Base-by-base conservation (phyloP, 805 yeast species). In the Huiozyma naganishii region DNA sequence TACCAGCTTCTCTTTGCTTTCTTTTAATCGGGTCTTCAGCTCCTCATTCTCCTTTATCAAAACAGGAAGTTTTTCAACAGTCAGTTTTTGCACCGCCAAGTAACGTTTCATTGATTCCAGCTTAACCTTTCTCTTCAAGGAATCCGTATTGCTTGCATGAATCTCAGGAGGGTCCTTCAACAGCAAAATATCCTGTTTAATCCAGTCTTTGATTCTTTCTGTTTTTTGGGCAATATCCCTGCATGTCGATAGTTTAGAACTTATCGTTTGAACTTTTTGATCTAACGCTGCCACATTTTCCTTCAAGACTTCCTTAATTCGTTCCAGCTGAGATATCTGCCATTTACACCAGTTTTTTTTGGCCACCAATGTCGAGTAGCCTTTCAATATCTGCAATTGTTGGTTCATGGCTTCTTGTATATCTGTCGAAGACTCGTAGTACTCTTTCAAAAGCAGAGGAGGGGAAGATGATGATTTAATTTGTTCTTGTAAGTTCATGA, bases 331-430 rank as follows among this genome's bases (percentile, higher is more conserved):
- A 47, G 75, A 74, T 9, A 65, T 55, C 47, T 84, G 62, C 87
- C 86, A 80, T 41, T 70, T 72, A 50, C 74, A 75, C 84, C 85
- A 80, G 0, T 72, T 72, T 34, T 68, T 70, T 45, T 66, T 68
- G 0, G 84, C 76, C 52, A 74, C 75, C 29, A 70, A 64, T 29
- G 77, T 65, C 0, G 83, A 68, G 46, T 61, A 72, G 29, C 68
- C 72, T 52, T 76, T 76, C 37, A 79, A 61, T 9, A 71, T 46
- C 45, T 69, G 71, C 40, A 79, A 67, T 46, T 74, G 73, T n/a
- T 70, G 59, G 33, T 67, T 69, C 68, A 77, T 66, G 1, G 56
- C 51, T 36, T 62, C 59, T 48, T 66, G 67, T 6, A 66, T 72
- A 33, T 61, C 62, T 2, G 62, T 57, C 6, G 63, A 50, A 0